Conservation (phyloP, 179 eudicot genomes). For the Amaranthus tricolor region DNA sequence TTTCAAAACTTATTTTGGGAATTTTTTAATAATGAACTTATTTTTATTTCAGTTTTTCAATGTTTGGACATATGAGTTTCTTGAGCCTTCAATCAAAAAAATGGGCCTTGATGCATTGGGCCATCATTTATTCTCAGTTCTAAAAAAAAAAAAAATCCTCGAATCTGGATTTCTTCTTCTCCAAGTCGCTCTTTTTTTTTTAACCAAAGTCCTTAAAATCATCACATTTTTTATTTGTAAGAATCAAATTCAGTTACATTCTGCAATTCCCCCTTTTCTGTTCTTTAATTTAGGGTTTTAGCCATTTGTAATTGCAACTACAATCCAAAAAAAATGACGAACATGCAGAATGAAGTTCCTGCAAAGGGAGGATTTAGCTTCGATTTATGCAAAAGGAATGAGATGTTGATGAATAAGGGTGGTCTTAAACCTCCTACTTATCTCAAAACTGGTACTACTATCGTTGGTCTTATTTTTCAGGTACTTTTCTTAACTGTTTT, state of each 20-base stretch:
- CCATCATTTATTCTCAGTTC: neutral
- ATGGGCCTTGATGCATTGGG: neutral
- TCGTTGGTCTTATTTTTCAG: slow-evolving; percentile 64
- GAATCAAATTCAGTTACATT: neutral
- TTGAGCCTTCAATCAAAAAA: neutral
- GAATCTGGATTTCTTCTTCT: slow-evolving; percentile 25
- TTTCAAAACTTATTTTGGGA: too few species aligned
- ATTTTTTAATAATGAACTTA: too few species aligned
- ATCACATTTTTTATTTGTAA: neutral
- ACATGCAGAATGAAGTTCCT: slow-evolving; percentile 46
- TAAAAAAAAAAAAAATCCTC: neutral
- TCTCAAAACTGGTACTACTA: slow-evolving; percentile 81
- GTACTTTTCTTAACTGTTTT: slow-evolving; percentile 21
- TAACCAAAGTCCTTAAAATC: neutral
- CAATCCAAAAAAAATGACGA: slow-evolving; percentile 40
- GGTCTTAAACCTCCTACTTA: slow-evolving; percentile 45
- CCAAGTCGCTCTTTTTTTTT: slow-evolving; percentile 19
- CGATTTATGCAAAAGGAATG: slow-evolving; percentile 67
- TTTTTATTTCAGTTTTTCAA: too few species aligned
- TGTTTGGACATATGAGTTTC: neutral
- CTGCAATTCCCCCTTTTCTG: neutral
- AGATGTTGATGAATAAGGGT: slow-evolving; percentile 57
- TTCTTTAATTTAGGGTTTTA: slow-evolving; percentile 28
- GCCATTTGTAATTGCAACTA: neutral
- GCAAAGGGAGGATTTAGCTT: slow-evolving; percentile 68